A percentile compares a stretch with the other conserved stretches of the same genome.
These are phyloP conservation scores for Verbena officinalis DNA, from an alignment of 257 asterid genomes.

Conservation along the genomic window DNA sequence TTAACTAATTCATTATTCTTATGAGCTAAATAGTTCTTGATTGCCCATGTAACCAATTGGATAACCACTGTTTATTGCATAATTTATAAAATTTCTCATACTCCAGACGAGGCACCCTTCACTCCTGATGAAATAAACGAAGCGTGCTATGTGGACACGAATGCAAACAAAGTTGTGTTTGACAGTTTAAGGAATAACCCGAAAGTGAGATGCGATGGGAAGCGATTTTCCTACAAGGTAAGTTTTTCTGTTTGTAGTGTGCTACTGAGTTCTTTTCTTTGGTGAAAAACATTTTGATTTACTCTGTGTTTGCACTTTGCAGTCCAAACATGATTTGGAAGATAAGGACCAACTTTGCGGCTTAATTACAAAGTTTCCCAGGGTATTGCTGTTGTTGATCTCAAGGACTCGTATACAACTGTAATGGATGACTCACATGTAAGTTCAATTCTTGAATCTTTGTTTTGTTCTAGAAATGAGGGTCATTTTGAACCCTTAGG, in stretches of 20 bases:
- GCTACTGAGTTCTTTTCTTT: not conserved
- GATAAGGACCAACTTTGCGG: constrained; percentile 61
- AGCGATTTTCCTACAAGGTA: constrained; percentile 83
- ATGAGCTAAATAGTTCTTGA: not conserved
- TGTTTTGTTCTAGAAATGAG: not conserved
- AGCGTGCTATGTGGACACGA: constrained; percentile 72
- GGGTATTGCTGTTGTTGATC: constrained; percentile 81
- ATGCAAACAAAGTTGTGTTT: constrained; percentile 77
- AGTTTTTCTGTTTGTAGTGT: constrained; percentile 14
- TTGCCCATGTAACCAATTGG: not conserved
- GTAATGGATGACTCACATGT: constrained; percentile 94
- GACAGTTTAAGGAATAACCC: constrained; percentile 82
- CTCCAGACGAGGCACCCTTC: constrained; percentile 70
- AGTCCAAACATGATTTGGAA: constrained; percentile 75
- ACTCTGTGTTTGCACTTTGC: constrained; percentile 27
- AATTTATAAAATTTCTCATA: constrained; percentile 20
- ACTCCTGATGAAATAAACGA: constrained; percentile 80
- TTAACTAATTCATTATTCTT: not conserved
- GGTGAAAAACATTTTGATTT: not conserved
- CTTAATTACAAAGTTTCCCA: constrained; percentile 53
- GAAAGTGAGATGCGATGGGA: constrained; percentile 75
- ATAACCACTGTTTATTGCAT: constrained; percentile 1
- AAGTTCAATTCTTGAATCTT: constrained; percentile 14
- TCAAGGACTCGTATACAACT: constrained; percentile 78
- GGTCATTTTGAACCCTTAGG: too few species aligned